These are phyloP conservation scores for Komagataella pastoris DNA, from an alignment of 805 yeast genomes.

Conservation along the genomic window DNA sequence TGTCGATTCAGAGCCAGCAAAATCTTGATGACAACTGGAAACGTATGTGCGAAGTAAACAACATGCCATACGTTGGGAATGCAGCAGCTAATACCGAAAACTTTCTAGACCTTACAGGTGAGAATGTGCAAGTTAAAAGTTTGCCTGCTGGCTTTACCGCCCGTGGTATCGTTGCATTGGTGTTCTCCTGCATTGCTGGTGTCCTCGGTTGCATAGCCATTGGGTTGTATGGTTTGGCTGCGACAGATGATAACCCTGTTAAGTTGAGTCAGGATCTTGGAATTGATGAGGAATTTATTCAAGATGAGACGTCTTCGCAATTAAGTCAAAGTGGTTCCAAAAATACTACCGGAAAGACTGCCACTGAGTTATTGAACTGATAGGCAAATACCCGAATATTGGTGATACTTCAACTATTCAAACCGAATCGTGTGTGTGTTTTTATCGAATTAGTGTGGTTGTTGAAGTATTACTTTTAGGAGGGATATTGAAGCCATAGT, in stretches of 20 bases:
- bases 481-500: not conserved
- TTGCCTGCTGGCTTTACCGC: slow-evolving; percentile 91
- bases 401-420: not conserved
- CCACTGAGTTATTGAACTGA: not conserved
- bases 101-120: slow-evolving; percentile 57
- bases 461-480: not conserved
- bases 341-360: not conserved
- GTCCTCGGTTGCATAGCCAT: slow-evolving; percentile 69
- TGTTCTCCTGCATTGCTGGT: slow-evolving; percentile 81
- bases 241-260: not conserved
- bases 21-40: slow-evolving; percentile 47
- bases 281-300: not conserved
- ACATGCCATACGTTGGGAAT: slow-evolving; percentile 53
- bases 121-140: slow-evolving; percentile 49
- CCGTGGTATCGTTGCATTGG: slow-evolving; percentile 87
- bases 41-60: slow-evolving; percentile 44
- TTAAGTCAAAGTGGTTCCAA: not conserved
- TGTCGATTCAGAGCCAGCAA: slow-evolving; percentile 46
- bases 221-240: slow-evolving; percentile 52
- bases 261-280: not conserved
- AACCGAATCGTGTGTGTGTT: not conserved
- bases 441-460: not conserved
- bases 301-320: not conserved
- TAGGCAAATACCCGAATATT: too few relatives aligned
- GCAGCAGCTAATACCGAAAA: slow-evolving; percentile 74